These are phyloP conservation scores for Spongispora temasekensis DNA, from an alignment of 1,284 basidiomycete species.

Conservation along the genomic window DNA sequence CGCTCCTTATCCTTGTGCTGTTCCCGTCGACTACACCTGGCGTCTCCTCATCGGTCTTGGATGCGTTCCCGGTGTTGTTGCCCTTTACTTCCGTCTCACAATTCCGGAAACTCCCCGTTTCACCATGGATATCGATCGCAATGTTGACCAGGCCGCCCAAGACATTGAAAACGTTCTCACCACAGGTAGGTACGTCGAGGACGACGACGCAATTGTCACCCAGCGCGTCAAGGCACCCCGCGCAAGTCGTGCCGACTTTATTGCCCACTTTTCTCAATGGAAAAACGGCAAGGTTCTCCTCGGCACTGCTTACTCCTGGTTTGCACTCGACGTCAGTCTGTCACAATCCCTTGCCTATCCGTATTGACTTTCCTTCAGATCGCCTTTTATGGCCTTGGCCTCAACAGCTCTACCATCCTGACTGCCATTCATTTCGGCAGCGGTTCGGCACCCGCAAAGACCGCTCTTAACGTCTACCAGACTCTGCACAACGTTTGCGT, in stretches of 20 bases:
- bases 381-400: constrained; percentile 62
- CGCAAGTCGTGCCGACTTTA: constrained; percentile 49
- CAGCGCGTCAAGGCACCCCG: constrained; percentile 50
- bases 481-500: constrained; percentile 35
- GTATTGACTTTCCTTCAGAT: constrained; percentile 40
- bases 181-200: constrained; percentile 41
- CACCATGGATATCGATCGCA: constrained; percentile 72
- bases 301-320: constrained; percentile 58
- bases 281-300: constrained; percentile 47
- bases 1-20: constrained; percentile 27
- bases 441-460: constrained; percentile 4
- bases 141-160: constrained; percentile 56
- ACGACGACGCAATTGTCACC: constrained; percentile 41
- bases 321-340: constrained; percentile 54
- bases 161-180: constrained; percentile 55
- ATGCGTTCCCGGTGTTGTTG: constrained; percentile 52
- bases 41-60: constrained; percentile 52
- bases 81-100: constrained; percentile 58
- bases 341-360: neutral
- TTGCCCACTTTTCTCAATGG: constrained; percentile 46
- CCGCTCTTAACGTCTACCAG: constrained; percentile 28
- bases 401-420: constrained; percentile 54
- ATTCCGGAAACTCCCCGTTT: constrained; percentile 65
- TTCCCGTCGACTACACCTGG: constrained; percentile 45
- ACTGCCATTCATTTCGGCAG: constrained; percentile 35